phyloP scores from a whole-genome alignment of 2,329 filamentous ascomycete species.

The Colletotrichum noveboracense region DNA sequence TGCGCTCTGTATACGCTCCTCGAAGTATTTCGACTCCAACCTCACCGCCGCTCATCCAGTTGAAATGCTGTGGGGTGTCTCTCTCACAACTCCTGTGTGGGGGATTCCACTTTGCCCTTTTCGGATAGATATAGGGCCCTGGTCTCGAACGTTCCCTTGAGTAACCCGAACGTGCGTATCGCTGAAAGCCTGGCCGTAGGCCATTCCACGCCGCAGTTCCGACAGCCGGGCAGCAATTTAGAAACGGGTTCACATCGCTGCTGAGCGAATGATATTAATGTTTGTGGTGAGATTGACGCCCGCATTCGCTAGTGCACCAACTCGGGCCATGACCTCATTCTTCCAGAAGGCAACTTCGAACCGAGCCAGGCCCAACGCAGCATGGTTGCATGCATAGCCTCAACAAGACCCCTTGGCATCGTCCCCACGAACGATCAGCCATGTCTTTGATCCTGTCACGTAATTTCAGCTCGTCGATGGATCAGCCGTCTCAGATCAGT shows the following conservation, averaged over 20 bases:
- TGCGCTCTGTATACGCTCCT: background rate
- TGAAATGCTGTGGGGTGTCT: background rate
- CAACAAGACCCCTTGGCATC: background rate
- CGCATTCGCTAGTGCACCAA: background rate
- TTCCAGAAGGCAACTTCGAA: background rate
- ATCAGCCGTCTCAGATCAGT: constrained; percentile 7
- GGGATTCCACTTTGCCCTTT: background rate
- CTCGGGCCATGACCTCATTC: background rate
- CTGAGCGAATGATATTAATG: background rate
- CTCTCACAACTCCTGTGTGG: background rate
- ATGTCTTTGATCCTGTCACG: background rate
- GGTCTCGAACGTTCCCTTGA: background rate
- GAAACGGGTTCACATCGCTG: background rate
- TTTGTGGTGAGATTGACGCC: background rate
- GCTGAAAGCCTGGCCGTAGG: background rate
- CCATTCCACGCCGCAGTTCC: background rate
- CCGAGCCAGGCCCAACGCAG: background rate
- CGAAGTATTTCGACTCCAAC: background rate
- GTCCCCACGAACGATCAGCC: background rate
- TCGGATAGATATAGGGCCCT: background rate
- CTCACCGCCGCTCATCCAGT: background rate
- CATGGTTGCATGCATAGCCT: background rate
- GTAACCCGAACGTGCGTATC: background rate
- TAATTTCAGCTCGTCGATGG: background rate
- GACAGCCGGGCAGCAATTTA: background rate